phyloP scores from a whole-genome alignment of 306 rosid species.

The Lathyrus tuberosus region DNA sequence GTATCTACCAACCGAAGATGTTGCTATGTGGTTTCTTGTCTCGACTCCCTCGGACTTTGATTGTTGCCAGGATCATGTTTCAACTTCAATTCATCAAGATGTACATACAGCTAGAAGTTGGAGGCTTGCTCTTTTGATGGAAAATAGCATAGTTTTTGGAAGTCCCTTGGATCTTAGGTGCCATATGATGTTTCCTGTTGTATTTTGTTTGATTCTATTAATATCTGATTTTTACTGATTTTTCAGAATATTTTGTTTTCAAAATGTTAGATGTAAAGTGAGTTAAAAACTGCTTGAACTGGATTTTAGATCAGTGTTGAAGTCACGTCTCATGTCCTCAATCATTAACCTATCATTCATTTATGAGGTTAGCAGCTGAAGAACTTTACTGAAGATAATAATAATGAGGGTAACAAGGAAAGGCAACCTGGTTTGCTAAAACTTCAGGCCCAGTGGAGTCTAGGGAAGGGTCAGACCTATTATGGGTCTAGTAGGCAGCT shows the following conservation, averaged over 20 bases:
- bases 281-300: slow-evolving; percentile 21
- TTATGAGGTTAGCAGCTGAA: slow-evolving; percentile 11
- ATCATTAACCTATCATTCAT: slow-evolving; percentile 17
- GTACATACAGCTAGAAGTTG: slow-evolving; percentile 54
- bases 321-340: not conserved
- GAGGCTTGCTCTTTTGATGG: slow-evolving; percentile 75
- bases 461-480: not conserved
- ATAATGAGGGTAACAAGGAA: slow-evolving; percentile 7
- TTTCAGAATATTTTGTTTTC: slow-evolving; percentile 17
- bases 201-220: slow-evolving; percentile 5
- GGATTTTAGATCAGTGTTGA: slow-evolving; percentile 14
- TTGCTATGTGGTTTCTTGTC: slow-evolving; percentile 79
- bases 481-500: slow-evolving; percentile 2
- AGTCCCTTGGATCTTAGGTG: slow-evolving; percentile 77
- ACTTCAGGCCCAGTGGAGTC: not conserved
- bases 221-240: not conserved
- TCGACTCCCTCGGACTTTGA: slow-evolving; percentile 54
- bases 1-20: slow-evolving; percentile 46
- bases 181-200: slow-evolving; percentile 33
- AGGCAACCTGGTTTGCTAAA: not conserved
- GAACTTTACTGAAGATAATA: not conserved
- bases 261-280: slow-evolving; percentile 10
- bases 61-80: slow-evolving; percentile 38
- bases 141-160: slow-evolving; percentile 63
- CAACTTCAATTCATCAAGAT: slow-evolving; percentile 48